phyloP scores from a whole-genome alignment of 257 asterid genomes.

The Cordia subcordata region DNA sequence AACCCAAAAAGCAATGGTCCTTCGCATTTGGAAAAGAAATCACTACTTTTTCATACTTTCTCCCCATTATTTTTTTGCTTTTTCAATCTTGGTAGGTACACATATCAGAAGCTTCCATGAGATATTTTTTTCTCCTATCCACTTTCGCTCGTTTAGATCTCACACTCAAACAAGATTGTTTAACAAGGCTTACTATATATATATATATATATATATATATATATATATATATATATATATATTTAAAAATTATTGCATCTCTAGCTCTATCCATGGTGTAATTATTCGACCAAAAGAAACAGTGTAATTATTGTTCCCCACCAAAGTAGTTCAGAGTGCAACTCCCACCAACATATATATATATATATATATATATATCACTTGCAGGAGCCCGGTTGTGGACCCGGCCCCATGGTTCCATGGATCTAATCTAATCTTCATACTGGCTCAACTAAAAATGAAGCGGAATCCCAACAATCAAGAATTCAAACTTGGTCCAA shows the following conservation, averaged over 20 bases:
- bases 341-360: conserved; percentile 35
- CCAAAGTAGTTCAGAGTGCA: conserved; percentile 19
- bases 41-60: conserved; percentile 19
- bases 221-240: conserved; percentile 6
- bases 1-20: conserved; percentile 22
- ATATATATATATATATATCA: too few relatives aligned
- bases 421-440: neutral
- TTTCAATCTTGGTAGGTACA: conserved; percentile 65
- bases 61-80: conserved; percentile 10
- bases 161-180: conserved; percentile 11
- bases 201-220: too few relatives aligned
- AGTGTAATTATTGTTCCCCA: conserved; percentile 20
- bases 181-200: conserved; percentile 6
- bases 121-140: conserved; percentile 9
- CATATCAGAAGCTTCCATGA: conserved; percentile 60
- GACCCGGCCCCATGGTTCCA: neutral
- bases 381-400: conserved; percentile 23
- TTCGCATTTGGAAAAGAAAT: conserved; percentile 35
- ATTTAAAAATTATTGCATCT: conserved; percentile 10
- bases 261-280: conserved; percentile 21
- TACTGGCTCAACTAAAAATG: too few relatives aligned
- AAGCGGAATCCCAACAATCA: too few relatives aligned
- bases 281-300: too few relatives aligned
- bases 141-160: conserved; percentile 14
- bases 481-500: too few relatives aligned